Percentiles rank a stretch among this genome's conserved stretches.
These are phyloP conservation scores for Agrocybe chaxingu DNA, from an alignment of 768 basidiomycete genomes.

Conservation along the genomic window DNA sequence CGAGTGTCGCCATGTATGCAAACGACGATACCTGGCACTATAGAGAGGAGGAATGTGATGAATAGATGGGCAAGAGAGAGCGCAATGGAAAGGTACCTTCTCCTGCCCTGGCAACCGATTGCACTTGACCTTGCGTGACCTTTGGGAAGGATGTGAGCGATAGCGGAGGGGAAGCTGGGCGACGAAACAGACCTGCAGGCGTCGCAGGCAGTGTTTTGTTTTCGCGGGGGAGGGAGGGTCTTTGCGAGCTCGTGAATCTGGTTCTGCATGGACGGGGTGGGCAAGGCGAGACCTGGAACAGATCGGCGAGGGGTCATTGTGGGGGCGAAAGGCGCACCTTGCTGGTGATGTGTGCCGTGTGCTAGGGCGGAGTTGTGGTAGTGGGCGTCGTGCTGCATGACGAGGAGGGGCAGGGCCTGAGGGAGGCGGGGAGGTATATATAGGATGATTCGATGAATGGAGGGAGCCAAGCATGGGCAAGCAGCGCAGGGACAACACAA, in stretches of 20 bases:
- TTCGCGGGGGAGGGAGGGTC: slow-evolving; percentile 78
- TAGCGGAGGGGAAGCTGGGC: not conserved
- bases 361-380: slow-evolving; percentile 11
- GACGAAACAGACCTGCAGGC: slow-evolving; percentile 66
- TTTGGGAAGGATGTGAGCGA: slow-evolving; percentile 25
- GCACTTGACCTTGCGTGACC: slow-evolving; percentile 88
- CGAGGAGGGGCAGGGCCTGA: slow-evolving; percentile 16
- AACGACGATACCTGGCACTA: slow-evolving; percentile 62
- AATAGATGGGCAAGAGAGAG: slow-evolving; percentile 6
- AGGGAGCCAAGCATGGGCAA: slow-evolving; percentile 24
- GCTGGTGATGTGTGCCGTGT: slow-evolving; percentile 24
- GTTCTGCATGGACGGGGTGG: slow-evolving; percentile 69
- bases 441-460: slow-evolving; percentile 24
- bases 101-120: slow-evolving; percentile 79
- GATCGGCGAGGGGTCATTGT: slow-evolving; percentile 13
- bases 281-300: slow-evolving; percentile 53
- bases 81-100: slow-evolving; percentile 47
- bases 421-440: slow-evolving; percentile 30
- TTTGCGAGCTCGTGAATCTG: slow-evolving; percentile 82
- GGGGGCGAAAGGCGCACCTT: slow-evolving; percentile 25
- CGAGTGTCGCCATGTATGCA: slow-evolving; percentile 4
- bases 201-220: slow-evolving; percentile 93
- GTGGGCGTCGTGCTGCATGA: slow-evolving; percentile 33
- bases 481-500: slow-evolving; percentile 18
- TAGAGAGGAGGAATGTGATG: slow-evolving; percentile 2